Conservation (phyloP, 2,329 filamentous ascomycete species). For the Ilyonectria sp. region DNA sequence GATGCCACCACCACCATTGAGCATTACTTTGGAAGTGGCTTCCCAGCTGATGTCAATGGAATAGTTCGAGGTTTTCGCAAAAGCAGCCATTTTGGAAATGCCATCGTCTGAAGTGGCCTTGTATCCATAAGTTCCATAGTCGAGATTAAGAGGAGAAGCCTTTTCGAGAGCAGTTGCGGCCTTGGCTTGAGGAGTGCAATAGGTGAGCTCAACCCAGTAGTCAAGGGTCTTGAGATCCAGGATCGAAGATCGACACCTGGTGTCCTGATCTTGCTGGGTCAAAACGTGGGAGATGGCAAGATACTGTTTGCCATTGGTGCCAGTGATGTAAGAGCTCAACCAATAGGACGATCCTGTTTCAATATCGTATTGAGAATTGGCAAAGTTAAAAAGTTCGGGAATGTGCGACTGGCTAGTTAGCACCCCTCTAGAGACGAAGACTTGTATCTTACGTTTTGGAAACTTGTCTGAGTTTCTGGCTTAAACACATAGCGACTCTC, state of each 20-base stretch:
- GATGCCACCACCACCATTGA: background rate
- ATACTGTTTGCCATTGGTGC: constrained; percentile 1
- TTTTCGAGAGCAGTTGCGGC: background rate
- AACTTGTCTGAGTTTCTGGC: no score
- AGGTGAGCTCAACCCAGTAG: constrained; percentile 8
- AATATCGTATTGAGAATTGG: constrained; percentile 5
- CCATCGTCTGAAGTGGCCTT: background rate
- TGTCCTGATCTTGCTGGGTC: background rate
- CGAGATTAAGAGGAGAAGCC: background rate
- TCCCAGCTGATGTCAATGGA: background rate
- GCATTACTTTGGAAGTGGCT: background rate
- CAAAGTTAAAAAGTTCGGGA: constrained; percentile 2
- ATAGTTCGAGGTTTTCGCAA: background rate
- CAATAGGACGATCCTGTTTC: background rate
- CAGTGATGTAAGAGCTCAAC: constrained; percentile 2
- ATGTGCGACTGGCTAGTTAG: background rate
- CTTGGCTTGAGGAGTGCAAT: background rate
- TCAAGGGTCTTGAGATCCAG: constrained; percentile 2
- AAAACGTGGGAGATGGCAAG: constrained; percentile 6
- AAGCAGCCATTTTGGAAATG: background rate
- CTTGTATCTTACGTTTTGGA: no score
- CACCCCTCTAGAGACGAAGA: no score
- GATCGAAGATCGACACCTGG: background rate
- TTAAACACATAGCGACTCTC: no score
- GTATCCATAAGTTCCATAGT: background rate